A percentile compares a stretch with the other conserved stretches of the same genome.
phyloP scores from a whole-genome alignment of 768 basidiomycete species.

The Mycena rebaudengoi region DNA sequence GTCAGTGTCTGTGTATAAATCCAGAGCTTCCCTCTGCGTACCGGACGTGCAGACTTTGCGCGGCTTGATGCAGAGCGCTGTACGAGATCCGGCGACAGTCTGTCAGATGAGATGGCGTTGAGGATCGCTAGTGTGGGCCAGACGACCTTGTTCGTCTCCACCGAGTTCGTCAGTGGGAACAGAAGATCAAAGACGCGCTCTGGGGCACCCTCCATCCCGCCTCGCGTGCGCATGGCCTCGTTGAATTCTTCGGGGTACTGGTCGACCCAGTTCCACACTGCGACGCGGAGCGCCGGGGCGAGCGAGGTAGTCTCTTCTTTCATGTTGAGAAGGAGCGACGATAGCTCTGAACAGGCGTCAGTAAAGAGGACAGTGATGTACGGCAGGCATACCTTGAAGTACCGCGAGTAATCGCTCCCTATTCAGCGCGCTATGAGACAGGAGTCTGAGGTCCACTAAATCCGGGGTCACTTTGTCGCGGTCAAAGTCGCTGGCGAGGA shows the following conservation, averaged over 20 bases:
- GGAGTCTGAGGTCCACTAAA: constrained; percentile 76
- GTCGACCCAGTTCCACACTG: constrained; percentile 93
- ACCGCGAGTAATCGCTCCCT: constrained; percentile 71
- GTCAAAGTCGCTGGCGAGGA: constrained; percentile 53
- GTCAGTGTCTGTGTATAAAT: background rate
- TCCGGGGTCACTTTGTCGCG: constrained; percentile 58
- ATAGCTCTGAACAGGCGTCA: constrained; percentile 62
- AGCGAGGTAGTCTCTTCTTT: constrained; percentile 78
- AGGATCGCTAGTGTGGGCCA: constrained; percentile 87
- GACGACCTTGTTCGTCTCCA: constrained; percentile 53
- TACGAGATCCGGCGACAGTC: constrained; percentile 64
- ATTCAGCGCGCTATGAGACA: constrained; percentile 82
- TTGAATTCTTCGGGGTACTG: constrained; percentile 82
- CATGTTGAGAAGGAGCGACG: constrained; percentile 86
- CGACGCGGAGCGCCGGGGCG: constrained; percentile 74
- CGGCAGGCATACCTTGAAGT: constrained; percentile 67
- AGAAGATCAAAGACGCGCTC: constrained; percentile 89
- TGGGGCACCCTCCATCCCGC: constrained; percentile 79
- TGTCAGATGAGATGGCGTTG: constrained; percentile 78
- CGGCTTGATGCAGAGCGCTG: constrained; percentile 28
- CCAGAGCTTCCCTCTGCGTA: background rate
- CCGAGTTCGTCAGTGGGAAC: constrained; percentile 50
- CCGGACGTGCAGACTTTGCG: constrained; percentile 41
- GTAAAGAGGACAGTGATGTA: background rate
- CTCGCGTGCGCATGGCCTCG: constrained; percentile 68